phyloP scores from a whole-genome alignment of 108 stramenopile genomes.

The Nitzschia sp. region DNA sequence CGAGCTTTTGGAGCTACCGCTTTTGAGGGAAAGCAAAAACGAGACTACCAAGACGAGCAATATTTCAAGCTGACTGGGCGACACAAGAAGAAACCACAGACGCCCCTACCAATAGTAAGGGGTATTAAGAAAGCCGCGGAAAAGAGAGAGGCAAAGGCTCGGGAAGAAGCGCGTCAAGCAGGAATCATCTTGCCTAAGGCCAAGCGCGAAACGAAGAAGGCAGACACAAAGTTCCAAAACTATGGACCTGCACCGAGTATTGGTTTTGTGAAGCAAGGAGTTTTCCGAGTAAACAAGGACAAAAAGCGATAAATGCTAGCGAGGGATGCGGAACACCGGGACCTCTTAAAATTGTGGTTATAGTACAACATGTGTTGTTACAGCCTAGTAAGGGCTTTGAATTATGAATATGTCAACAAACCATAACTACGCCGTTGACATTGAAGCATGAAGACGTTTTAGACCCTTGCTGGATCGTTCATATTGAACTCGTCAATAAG shows the following conservation, averaged over 20 bases:
- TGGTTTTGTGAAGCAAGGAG: slow-evolving; percentile 77
- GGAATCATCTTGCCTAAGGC: slow-evolving; percentile 67
- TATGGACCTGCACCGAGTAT: slow-evolving; percentile 76
- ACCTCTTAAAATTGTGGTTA: background rate
- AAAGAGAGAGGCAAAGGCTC: slow-evolving; percentile 50
- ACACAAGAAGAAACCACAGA: slow-evolving; percentile 59
- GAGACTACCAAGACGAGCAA: slow-evolving; percentile 62
- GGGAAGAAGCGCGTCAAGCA: slow-evolving; percentile 66
- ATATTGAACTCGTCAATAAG: slow-evolving; percentile 62
- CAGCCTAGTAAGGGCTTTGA: background rate
- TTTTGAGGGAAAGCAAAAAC: slow-evolving; percentile 68
- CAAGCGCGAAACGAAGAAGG: slow-evolving; percentile 28
- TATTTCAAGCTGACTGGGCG: slow-evolving; percentile 73
- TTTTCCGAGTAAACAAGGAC: slow-evolving; percentile 46
- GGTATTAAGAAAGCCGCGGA: slow-evolving; percentile 72
- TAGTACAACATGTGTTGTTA: background rate
- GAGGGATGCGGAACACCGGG: background rate
- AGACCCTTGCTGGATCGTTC: slow-evolving; percentile 72
- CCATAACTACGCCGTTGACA: too few relatives aligned
- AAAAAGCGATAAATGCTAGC: background rate
- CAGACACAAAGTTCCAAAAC: slow-evolving; percentile 20
- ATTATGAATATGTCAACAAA: too few relatives aligned
- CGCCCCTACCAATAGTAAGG: slow-evolving; percentile 69
- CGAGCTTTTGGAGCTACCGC: slow-evolving; percentile 71
- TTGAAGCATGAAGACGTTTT: background rate